These are phyloP conservation scores for Aspergillus biplanus DNA, from an alignment of 495 filamentous ascomycete species.

Conservation along the genomic window DNA sequence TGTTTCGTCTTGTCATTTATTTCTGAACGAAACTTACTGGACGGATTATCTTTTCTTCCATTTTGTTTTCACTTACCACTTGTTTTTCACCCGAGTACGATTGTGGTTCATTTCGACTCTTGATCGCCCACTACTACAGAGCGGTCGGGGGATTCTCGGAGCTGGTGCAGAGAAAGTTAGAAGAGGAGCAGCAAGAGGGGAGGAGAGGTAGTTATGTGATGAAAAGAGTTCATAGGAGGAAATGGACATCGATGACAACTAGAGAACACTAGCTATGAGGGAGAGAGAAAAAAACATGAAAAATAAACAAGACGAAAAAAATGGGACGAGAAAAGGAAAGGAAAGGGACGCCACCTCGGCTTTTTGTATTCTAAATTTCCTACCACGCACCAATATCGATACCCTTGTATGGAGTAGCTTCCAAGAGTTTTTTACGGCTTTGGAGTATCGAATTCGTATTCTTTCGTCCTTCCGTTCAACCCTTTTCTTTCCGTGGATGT, in stretches of 20 bases:
- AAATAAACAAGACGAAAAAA: constrained; percentile 12
- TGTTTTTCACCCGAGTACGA: not conserved
- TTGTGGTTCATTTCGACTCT: not conserved
- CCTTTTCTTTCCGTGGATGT: constrained; percentile 12
- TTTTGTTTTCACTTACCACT: not conserved
- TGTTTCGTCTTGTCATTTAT: constrained; percentile 9
- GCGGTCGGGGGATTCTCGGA: not conserved
- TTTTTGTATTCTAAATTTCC: constrained; percentile 25
- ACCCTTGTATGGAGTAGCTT: constrained; percentile 36
- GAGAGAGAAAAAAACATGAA: constrained; percentile 1
- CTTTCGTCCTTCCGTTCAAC: constrained; percentile 20
- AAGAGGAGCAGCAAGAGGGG: not conserved
- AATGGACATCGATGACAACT: not conserved
- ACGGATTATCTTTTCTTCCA: not conserved
- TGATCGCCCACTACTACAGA: not conserved
- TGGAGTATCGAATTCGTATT: too few relatives aligned
- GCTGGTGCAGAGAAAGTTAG: not conserved
- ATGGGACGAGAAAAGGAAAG: constrained; percentile 21
- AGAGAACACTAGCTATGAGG: not conserved
- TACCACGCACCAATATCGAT: constrained; percentile 46
- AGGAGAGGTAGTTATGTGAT: not conserved
- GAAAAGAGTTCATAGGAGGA: not conserved
- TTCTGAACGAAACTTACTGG: constrained; percentile 18
- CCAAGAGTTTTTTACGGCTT: too few relatives aligned
- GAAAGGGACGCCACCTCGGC: constrained; percentile 17